Conservation (phyloP, 352 stramenopile species). For the Stramenopiles sp. region DNA sequence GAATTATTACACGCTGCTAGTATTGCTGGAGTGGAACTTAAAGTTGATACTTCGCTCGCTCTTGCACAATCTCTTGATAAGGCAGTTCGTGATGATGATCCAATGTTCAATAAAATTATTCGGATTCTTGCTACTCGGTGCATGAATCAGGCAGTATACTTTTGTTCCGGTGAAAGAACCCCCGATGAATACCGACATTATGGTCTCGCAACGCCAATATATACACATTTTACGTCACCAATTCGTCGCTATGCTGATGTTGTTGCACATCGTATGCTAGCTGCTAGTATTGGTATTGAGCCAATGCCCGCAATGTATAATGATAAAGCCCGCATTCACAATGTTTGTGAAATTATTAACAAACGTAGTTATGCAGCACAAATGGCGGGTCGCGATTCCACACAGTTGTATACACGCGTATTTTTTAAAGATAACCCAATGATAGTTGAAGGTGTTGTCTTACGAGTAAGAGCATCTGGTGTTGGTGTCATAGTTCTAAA, state of each 20-base stretch:
- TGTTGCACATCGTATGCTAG: constrained; percentile 51
- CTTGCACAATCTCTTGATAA: constrained; percentile 35
- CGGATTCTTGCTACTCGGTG: constrained; percentile 70
- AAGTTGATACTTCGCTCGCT: constrained; percentile 31
- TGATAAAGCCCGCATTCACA: constrained; percentile 57
- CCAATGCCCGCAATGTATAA: constrained; percentile 57
- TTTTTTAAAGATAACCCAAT: constrained; percentile 67
- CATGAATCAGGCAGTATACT: constrained; percentile 71
- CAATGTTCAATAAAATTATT: constrained; percentile 91
- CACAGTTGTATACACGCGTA: constrained; percentile 78
- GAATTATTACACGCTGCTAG: constrained; percentile 33
- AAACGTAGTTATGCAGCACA: constrained; percentile 70
- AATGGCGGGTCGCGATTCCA: constrained; percentile 63
- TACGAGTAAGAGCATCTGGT: constrained; percentile 66
- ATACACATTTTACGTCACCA: constrained; percentile 18
- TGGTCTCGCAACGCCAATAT: constrained; percentile 31
- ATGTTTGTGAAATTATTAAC: constrained; percentile 88
- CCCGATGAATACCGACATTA: constrained; percentile 56
- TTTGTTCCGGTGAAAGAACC: constrained; percentile 32
- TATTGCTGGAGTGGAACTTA: constrained; percentile 33
- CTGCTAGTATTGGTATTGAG: constrained; percentile 67
- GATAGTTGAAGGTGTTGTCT: constrained; percentile 50
- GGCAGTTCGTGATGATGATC: constrained; percentile 29
- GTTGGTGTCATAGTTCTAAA: constrained; percentile 77
- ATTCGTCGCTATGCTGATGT: constrained; percentile 53